phyloP scores from a whole-genome alignment of 495 filamentous ascomycete genomes.

The Apodospora peruviana region DNA sequence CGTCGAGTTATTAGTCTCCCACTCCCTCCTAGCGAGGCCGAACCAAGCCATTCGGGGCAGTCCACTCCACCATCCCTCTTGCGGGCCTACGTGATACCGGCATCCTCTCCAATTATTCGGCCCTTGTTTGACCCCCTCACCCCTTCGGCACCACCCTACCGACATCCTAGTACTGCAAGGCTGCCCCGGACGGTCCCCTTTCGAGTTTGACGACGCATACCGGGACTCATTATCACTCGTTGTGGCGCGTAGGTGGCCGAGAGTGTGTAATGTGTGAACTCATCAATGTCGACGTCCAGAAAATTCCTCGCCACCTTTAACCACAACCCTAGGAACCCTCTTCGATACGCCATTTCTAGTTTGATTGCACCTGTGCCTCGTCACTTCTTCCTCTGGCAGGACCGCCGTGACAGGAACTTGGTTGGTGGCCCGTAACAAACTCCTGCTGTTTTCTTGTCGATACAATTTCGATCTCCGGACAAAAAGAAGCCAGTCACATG shows the following conservation, averaged over 20 bases:
- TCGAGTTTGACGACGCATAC: constrained; percentile 5
- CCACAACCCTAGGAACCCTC: no score
- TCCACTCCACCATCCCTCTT: constrained; percentile 1
- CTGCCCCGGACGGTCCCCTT: constrained; percentile 5
- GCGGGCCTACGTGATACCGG: constrained; percentile 4
- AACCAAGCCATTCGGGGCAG: background rate
- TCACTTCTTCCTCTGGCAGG: no score
- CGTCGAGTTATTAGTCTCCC: background rate
- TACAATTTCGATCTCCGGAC: no score
- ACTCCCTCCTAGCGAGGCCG: constrained; percentile 1
- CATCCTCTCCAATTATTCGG: constrained; percentile 11
- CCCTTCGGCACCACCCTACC: constrained; percentile 1
- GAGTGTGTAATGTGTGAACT: background rate
- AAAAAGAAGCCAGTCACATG: no score
- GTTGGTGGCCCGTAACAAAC: no score
- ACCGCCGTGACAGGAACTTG: no score
- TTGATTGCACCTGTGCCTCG: no score
- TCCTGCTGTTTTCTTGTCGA: no score
- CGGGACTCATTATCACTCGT: constrained; percentile 1
- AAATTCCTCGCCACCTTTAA: background rate
- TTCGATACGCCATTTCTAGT: no score
- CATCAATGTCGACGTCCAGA: background rate
- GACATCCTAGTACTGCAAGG: constrained; percentile 5
- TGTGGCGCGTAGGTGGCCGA: background rate
- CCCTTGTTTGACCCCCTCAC: constrained; percentile 3